Base-by-base conservation (phyloP, 768 basidiomycete species). In the Lactarius evosmus region DNA sequence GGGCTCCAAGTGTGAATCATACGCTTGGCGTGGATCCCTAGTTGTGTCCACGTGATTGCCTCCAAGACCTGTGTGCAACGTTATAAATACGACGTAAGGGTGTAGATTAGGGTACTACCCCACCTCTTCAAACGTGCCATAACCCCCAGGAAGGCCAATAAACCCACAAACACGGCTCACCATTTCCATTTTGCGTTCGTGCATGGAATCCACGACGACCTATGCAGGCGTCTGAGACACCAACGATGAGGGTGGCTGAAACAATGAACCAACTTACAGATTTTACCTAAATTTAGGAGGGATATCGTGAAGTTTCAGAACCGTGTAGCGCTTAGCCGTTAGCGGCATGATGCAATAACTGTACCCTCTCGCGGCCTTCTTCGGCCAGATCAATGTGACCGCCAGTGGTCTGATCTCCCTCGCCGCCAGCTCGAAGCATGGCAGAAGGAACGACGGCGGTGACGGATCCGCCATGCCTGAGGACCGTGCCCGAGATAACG, bases 121-220 rank as follows among this genome's bases (percentile, higher is more conserved):
- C 33, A 88, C 91, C 82, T 98, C 96, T 76, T 99, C 97, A 67
- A 93, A 92, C 0, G 95, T 98, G 11, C 96, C 96, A 71, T 86
- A 97, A 0, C 96, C 96, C 22, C 96, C 96, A 1, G 96, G 95
- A 22, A 99, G 78, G 12, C 87, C 92, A 53, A 98, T 77, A 70
- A 99, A 99, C 0, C 86, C 95, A 19, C 82, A 80, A 0, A 84
- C 84, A 9, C 89, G 79, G 67, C 83, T 83, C 0, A 95, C 94
- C 95, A 98, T 97, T 72, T 90, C 86, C 9, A 89, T 80, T 72
- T 98, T 98, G 16, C 95, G 85, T 69, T 95, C 86, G 66, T 92
- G 91, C 90, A 93, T 94, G 0, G 88, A 88, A 63, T 84, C 77
- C 2, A 93, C 91, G 7, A 93, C 73, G 58, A 93, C 78, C 85